phyloP scores from a whole-genome alignment of 257 asterid genomes.

The Cynanchum wilfordii region DNA sequence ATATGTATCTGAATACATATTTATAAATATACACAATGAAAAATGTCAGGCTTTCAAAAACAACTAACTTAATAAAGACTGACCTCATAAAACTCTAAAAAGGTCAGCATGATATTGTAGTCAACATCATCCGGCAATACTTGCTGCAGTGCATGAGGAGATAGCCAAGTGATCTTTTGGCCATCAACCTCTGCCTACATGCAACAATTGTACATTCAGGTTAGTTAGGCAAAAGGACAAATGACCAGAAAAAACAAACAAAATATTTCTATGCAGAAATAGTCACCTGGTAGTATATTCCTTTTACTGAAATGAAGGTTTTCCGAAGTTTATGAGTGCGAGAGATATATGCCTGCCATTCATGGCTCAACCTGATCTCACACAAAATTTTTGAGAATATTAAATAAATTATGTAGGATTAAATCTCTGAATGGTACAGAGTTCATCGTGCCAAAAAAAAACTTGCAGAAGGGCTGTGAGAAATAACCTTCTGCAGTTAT shows the following conservation, averaged over 20 bases:
- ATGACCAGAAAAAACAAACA: slow-evolving; percentile 10
- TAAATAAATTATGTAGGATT: slow-evolving; percentile 4
- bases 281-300: slow-evolving; percentile 86
- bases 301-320: slow-evolving; percentile 91
- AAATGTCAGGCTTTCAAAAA: neutral
- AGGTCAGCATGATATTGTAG: slow-evolving; percentile 78
- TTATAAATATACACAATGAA: neutral
- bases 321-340: slow-evolving; percentile 89
- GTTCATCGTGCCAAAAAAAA: neutral
- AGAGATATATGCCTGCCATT: slow-evolving; percentile 93
- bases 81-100: slow-evolving; percentile 91
- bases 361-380: slow-evolving; percentile 75
- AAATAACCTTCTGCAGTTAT: slow-evolving; percentile 77
- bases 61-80: slow-evolving; percentile 9
- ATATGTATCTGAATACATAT: neutral
- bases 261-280: neutral
- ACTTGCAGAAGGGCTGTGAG: neutral
- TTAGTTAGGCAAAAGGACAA: slow-evolving; percentile 9
- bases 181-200: slow-evolving; percentile 90
- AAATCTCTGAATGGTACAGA: neutral
- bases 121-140: slow-evolving; percentile 85
- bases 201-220: slow-evolving; percentile 1
- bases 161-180: slow-evolving; percentile 90
- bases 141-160: slow-evolving; percentile 98
- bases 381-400: neutral